Conservation (phyloP, 768 basidiomycete genomes). For the Lactarius pseudohatsudake region DNA sequence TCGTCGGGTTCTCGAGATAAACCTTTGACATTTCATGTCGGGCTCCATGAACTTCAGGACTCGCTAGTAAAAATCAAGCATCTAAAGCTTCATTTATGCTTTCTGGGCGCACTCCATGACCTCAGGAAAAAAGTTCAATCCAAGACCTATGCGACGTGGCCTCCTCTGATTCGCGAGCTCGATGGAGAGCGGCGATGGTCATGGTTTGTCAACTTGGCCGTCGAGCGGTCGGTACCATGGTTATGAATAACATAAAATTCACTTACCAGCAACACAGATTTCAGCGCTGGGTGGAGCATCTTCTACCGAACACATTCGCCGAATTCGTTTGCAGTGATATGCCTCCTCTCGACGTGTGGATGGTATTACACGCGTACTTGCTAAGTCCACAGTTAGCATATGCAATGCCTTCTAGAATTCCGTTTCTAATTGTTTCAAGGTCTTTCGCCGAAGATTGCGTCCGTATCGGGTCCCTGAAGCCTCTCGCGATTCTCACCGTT, state of each 20-base stretch:
- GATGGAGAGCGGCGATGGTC: constrained; percentile 37
- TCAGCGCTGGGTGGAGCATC: constrained; percentile 35
- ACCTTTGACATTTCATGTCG: constrained; percentile 4
- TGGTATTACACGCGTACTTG: constrained; percentile 47
- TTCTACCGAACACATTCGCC: constrained; percentile 32
- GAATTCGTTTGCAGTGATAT: constrained; percentile 31
- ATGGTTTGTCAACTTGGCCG: constrained; percentile 43
- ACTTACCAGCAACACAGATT: constrained; percentile 34
- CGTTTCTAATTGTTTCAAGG: constrained; percentile 12
- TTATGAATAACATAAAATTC: background rate
- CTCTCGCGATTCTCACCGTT: constrained; percentile 1
- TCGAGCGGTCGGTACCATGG: constrained; percentile 36
- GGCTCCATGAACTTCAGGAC: constrained; percentile 21
- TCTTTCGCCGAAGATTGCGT: constrained; percentile 34
- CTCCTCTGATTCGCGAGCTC: constrained; percentile 24
- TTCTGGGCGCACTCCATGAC: constrained; percentile 17
- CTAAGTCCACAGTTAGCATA: constrained; percentile 40
- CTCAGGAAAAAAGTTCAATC: constrained; percentile 18
- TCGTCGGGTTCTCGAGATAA: constrained; percentile 8
- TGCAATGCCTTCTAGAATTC: too few species aligned
- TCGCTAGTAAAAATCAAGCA: constrained; percentile 14
- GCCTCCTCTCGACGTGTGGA: constrained; percentile 43
- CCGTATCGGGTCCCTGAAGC: constrained; percentile 17
- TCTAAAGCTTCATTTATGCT: constrained; percentile 16
- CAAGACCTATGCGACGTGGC: constrained; percentile 1